Evolutionary conservation across 2,329 filamentous ascomycete species (phyloP).

Genomic region (Curvularia spicifera): DNA sequence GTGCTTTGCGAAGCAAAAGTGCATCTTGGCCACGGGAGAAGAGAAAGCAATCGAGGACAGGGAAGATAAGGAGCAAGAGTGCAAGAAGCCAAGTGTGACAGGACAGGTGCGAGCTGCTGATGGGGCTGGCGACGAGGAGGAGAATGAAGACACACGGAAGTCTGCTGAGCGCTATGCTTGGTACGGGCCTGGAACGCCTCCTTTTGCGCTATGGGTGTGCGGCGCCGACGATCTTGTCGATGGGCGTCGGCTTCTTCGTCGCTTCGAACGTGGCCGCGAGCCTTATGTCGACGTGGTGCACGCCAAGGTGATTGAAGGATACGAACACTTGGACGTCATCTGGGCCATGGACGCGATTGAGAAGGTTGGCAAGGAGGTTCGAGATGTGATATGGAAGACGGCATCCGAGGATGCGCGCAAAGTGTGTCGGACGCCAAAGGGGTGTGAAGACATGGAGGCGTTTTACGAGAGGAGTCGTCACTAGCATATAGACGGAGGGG

Average conservation of each 20-base stretch:
- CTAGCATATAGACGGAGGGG: constrained; percentile 3
- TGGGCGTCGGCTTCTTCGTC: constrained; percentile 72
- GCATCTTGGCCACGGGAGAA: constrained; percentile 81
- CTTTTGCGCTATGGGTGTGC: constrained; percentile 86
- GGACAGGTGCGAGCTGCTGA: constrained; percentile 23
- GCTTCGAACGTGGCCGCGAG: constrained; percentile 79
- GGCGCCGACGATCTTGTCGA: constrained; percentile 86
- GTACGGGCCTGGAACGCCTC: constrained; percentile 81
- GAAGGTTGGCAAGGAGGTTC: constrained; percentile 80
- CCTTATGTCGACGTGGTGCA: constrained; percentile 83
- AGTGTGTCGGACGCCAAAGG: constrained; percentile 67
- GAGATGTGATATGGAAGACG: constrained; percentile 85
- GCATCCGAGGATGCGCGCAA: constrained; percentile 61
- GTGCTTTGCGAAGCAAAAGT: constrained; percentile 84
- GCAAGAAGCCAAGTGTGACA: constrained; percentile 15
- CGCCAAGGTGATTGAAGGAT: constrained; percentile 77
- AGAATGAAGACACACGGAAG: constrained; percentile 47
- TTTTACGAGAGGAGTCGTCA: constrained; percentile 31
- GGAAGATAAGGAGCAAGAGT: constrained; percentile 50
- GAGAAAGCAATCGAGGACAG: constrained; percentile 68
- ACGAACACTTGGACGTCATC: constrained; percentile 93
- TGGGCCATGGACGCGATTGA: constrained; percentile 92
- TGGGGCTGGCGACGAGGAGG: constrained; percentile 13
- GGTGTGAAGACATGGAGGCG: constrained; percentile 60
- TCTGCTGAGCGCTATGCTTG: constrained; percentile 64